A percentile compares a stretch with the other conserved stretches of the same genome.
These are phyloP conservation scores for Polytrichum formosum DNA, from an alignment of 225 moss, liverwort and hornwort species.

Conservation along the genomic window DNA sequence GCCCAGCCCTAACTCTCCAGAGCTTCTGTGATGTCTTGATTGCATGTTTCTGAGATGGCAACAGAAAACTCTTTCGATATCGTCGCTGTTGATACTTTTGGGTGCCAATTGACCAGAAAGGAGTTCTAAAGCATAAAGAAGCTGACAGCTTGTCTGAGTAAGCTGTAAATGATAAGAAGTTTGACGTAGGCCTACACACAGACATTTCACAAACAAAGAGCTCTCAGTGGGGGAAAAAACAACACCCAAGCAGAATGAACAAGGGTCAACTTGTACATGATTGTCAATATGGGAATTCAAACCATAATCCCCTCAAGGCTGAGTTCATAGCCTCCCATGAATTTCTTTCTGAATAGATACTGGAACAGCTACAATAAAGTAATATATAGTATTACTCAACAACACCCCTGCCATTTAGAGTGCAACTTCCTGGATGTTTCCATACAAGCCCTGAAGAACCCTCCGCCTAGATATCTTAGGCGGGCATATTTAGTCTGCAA, in stretches of 20 bases:
- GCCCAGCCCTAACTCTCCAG: slow-evolving; percentile 7
- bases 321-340: background rate
- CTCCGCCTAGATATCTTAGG: too few relatives aligned
- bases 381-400: background rate
- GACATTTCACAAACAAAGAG: background rate
- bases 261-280: background rate
- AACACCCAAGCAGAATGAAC: background rate
- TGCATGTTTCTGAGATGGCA: slow-evolving; percentile 18
- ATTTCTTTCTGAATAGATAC: background rate
- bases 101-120: background rate
- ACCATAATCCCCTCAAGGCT: too few relatives aligned
- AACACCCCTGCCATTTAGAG: background rate
- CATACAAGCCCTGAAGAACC: too few relatives aligned
- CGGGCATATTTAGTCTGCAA: too few relatives aligned
- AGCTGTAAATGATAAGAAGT: background rate
- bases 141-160: background rate
- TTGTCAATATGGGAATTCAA: background rate
- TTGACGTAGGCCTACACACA: background rate
- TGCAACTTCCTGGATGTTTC: too few relatives aligned
- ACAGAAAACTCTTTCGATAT: slow-evolving; percentile 7
- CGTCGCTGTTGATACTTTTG: background rate
- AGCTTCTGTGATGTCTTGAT: slow-evolving; percentile 11
- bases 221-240: background rate
- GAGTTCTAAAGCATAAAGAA: background rate
- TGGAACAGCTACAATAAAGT: background rate